Base-by-base conservation (phyloP, 768 basidiomycete species). In the Mycena metata region DNA sequence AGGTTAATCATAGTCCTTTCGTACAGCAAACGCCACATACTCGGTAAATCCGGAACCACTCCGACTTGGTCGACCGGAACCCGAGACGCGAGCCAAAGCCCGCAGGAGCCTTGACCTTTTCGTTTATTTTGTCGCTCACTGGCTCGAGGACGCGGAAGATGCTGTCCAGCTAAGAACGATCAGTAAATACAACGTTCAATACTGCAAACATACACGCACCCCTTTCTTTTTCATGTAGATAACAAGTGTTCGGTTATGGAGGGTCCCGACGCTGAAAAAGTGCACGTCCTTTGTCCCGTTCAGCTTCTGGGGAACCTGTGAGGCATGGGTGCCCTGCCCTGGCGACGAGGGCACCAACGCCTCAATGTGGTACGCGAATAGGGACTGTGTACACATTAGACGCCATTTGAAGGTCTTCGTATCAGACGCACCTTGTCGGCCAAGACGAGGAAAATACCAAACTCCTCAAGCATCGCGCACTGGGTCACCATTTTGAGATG, bases 201-300 rank as follows among this genome's bases (percentile, higher is more conserved):
- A 6, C 8, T 19, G 13, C 21, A 41, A 36, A 10, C 0, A 10
- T 50, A 41, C 19, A 66, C 81, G 39, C 76, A 88, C 86, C 76
- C 93, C 94, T 81, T 96, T 96, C 80, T 93, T 94, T 86, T 96
- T 96, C 92, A 98, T 96, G 76, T 94, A 97, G 46, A 97, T 90
- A 26, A 99, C 91, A n/a, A 99, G 84, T 0, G 96, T 98, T 8
- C 97, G 89, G 16, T 92, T 92, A 62, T 91, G 90, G n/a, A 98
- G 85, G 56, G 88, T 91, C 8, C 97, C 97, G 26, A 97, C 95
- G 72, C 92, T 93, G 83, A 99, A 99, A 83, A 97, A 99, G 71
- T 95, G 91, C 12, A 99, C 95, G 69, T 98, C 65, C 36, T 66
- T 66, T 1, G 65, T 93, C 0, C 94, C 93, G 74, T 92, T 95